Conservation (phyloP, 441 rosid species). For the Adansonia madagascariensis region DNA sequence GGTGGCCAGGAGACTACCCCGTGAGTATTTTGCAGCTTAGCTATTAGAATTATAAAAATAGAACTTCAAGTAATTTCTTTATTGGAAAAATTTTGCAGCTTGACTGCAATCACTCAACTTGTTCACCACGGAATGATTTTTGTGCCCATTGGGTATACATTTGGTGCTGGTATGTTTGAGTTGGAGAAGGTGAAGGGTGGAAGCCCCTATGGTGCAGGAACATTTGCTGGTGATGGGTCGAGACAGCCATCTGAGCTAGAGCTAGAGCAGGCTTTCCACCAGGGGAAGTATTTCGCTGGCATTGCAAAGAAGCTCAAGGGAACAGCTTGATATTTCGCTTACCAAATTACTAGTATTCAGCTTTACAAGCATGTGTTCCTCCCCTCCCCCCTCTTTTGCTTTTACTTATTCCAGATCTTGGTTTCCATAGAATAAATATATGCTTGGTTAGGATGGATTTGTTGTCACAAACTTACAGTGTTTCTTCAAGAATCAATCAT, state of each 20-base stretch:
- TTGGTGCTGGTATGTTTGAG: conserved; percentile 62
- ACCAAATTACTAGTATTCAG: not conserved
- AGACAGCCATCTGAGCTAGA: conserved; percentile 51
- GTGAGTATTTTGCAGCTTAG: conserved; percentile 33
- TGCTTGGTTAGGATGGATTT: conserved; percentile 11
- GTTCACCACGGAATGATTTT: conserved; percentile 57
- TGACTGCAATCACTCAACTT: conserved; percentile 47
- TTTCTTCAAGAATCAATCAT: not conserved
- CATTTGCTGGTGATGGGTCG: conserved; percentile 53
- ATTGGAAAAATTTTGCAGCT: conserved; percentile 31
- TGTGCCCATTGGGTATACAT: conserved; percentile 56
- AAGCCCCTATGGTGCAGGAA: conserved; percentile 53
- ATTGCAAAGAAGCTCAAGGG: conserved; percentile 52
- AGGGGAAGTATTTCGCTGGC: conserved; percentile 52
- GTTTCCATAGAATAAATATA: conserved; percentile 19
- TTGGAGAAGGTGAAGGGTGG: conserved; percentile 57
- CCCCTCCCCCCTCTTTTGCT: too few species aligned
- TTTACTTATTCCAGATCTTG: too few species aligned
- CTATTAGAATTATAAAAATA: not conserved
- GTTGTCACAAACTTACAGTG: not conserved
- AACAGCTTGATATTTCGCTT: conserved; percentile 32
- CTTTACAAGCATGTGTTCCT: not conserved
- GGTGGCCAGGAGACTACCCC: conserved; percentile 64
- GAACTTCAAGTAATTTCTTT: not conserved
- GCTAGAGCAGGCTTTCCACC: conserved; percentile 52